Evolutionary conservation across 2,329 filamentous ascomycete species (phyloP), one percentile per base, ranked within the genome.

Genomic region (Trichoderma gracile): DNA sequence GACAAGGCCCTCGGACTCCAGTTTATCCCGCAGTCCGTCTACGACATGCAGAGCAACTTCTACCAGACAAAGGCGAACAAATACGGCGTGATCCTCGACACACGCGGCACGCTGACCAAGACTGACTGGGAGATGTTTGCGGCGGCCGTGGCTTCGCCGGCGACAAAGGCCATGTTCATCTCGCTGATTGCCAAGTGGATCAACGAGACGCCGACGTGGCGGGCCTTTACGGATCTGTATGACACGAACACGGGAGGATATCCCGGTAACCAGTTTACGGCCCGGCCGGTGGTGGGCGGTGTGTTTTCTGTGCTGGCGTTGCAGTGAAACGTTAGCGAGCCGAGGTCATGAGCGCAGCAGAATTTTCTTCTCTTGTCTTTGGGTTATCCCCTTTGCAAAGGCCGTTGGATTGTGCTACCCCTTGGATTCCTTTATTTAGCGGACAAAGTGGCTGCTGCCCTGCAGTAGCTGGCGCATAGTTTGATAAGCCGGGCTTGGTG

Each of bases 81-180:
- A 71, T 95, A 91, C 76, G 92, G 91, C n/a, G 82, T 96, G 0
- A 89, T 92, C 0, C 86, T 96, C 10, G 92, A 96, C 78, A 89
- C 86, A 52, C 86, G 92, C 55, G 91, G 95, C 77, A 79, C 88
- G 1, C 94, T 92, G 78, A 90, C 91, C 67, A 96, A 96, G 78
- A 87, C 86, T 0, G 92, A 96, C 78, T 96, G 92, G 92, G 87
- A 93, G 73, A 87, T 95, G 74, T 93, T 93, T 78, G 86, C 86
- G 5, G 92, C 92, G n/a, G 89, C 92, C 10, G 88, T 93, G 12
- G 84, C 90, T 0, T 82, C 82, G 47, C 75, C 80, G 60, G 76
- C 80, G 33, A 89, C 89, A 1, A 82, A 86, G 62, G 77, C 81
- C 12, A 81, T 87, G 73, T 90, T 96, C 69, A 80, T 94, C 58